Base-by-base conservation (phyloP, 1,284 basidiomycete genomes). In the Ustilago lituana region DNA sequence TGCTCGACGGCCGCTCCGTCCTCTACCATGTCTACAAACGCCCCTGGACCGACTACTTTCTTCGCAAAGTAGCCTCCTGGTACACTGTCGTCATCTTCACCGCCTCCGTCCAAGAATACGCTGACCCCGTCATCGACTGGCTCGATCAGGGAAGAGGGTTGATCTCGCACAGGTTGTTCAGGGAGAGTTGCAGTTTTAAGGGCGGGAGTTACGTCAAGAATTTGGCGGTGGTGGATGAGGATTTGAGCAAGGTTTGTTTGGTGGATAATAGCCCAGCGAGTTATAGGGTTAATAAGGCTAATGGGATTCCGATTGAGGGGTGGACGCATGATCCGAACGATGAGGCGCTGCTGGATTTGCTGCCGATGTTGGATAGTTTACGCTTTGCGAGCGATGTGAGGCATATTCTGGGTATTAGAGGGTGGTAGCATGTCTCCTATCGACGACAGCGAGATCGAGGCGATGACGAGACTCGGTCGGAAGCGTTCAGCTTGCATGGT, bases 81-180 rank as follows among this genome's bases (percentile, higher is more conserved):
- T 99, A 99, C 84, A 97, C 94, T 2, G 89, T 99, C 52, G 94
- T 99, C 53, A 92, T 99, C 69, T 99, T 95, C 83, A 99, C 95
- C 17, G 96, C 95, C 1, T 97, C 94, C 6, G 93, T 99, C 90
- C 91, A 94, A 79, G 95, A 98, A 83, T 99, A 99, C 82, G 95
- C 95, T 57, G 95, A 99, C 84, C 95, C 96, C 0, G 95, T 99
- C 24, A 98, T 99, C 75, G 96, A 99, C 84, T 99, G 96, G 95
- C 85, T 99, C 58, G 95, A 99, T 81, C 93, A 91, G 59, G 95
- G 95, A 3, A 87, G 93, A 43, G 83, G 83, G 0, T 90, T 98
- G 56, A 88, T 99, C 38, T 88, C 87, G 0, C 90, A 90, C 64
- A 88, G 94, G 33, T 86, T 98, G 62, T 99, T 98, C 83, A 88